phyloP scores from a whole-genome alignment of 352 stramenopile species.

The Pelagophyceae sp. region DNA sequence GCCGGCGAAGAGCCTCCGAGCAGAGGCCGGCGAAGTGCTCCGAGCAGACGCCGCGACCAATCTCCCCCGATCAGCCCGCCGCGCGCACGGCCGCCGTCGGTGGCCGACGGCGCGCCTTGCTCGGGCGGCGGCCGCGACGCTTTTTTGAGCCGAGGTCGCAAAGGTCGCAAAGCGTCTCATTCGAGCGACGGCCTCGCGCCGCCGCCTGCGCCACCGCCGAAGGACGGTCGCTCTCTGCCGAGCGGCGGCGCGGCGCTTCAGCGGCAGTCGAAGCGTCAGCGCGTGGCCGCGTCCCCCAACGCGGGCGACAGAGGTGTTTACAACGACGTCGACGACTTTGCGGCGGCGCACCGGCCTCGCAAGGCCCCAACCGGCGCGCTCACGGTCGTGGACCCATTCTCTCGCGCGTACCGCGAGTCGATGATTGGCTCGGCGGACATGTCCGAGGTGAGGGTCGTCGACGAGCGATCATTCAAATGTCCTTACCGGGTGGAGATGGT shows the following conservation, averaged over 20 bases:
- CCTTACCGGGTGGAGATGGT: not conserved
- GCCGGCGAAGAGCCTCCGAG: too few relatives aligned
- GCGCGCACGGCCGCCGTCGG: too few relatives aligned
- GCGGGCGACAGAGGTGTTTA: not conserved
- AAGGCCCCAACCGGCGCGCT: too few relatives aligned
- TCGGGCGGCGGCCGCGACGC: too few relatives aligned
- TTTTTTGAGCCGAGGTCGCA: too few relatives aligned
- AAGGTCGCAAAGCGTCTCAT: too few relatives aligned
- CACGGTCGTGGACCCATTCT: not conserved
- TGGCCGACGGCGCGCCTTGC: too few relatives aligned
- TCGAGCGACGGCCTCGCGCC: too few relatives aligned
- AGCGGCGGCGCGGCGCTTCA: not conserved
- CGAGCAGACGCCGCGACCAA: too few relatives aligned
- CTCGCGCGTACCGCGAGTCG: not conserved
- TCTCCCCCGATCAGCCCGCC: too few relatives aligned
- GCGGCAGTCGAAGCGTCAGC: not conserved
- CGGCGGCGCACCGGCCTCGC: too few relatives aligned
- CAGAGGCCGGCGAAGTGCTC: too few relatives aligned
- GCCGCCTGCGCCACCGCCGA: not conserved
- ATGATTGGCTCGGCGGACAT: not conserved
- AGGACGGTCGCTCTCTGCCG: not conserved
- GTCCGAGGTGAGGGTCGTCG: not conserved
- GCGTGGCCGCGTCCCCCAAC: not conserved
- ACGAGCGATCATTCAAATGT: not conserved
- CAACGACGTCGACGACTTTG: not conserved